phyloP scores from a whole-genome alignment of 164 flowering plant species.

The Cinnamomum micranthum region DNA sequence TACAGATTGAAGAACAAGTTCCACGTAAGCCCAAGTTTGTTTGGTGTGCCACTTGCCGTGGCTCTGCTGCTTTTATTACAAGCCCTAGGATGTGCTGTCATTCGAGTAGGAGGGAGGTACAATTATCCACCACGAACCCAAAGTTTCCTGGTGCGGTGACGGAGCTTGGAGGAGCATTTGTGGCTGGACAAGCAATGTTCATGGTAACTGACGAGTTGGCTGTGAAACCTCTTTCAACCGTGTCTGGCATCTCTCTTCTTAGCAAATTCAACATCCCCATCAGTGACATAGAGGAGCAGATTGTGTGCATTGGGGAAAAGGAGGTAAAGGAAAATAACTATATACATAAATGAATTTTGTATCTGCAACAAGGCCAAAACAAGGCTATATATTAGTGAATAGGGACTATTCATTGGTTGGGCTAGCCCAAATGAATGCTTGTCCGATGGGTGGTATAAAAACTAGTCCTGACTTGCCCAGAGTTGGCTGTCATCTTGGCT shows the following conservation, averaged over 20 bases:
- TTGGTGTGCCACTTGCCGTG: background rate
- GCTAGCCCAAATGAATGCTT: too few species aligned
- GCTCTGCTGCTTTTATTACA: too few species aligned
- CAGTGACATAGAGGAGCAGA: background rate
- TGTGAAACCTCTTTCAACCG: background rate
- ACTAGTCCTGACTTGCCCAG: too few species aligned
- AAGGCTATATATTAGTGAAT: too few species aligned
- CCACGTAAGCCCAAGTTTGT: background rate
- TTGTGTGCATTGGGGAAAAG: background rate
- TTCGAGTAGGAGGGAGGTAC: too few species aligned
- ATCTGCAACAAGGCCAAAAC: too few species aligned
- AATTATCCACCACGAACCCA: background rate
- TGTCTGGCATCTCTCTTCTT: background rate
- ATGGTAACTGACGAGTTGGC: conserved; percentile 2
- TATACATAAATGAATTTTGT: too few species aligned
- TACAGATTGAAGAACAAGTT: background rate
- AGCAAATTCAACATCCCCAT: background rate
- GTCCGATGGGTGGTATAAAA: too few species aligned
- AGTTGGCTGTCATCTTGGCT: too few species aligned
- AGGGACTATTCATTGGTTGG: too few species aligned
- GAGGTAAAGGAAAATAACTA: background rate
- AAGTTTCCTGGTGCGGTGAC: background rate
- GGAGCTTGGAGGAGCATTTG: background rate
- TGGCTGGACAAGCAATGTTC: background rate
- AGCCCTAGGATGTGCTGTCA: background rate